Evolutionary conservation across 768 basidiomycete genomes (phyloP).

Genomic region (Suillus americanus): DNA sequence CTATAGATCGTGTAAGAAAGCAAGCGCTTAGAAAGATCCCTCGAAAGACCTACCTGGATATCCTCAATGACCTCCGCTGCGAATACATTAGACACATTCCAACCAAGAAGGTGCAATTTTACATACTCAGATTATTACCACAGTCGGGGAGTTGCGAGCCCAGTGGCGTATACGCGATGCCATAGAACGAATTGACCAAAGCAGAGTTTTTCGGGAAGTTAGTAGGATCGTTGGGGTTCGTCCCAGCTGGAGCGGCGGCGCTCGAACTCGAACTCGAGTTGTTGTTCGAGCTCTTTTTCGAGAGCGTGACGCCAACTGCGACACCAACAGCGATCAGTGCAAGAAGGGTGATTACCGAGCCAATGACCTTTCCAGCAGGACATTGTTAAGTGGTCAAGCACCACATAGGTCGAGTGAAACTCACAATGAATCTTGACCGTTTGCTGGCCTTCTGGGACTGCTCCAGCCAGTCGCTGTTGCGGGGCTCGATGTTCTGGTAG

Average conservation of each 20-base stretch:
- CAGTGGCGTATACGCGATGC: constrained; percentile 82
- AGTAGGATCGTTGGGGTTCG: constrained; percentile 69
- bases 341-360: constrained; percentile 44
- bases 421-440: constrained; percentile 59
- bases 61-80: constrained; percentile 62
- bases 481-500: constrained; percentile 35
- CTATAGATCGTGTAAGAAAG: constrained; percentile 34
- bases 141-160: constrained; percentile 73
- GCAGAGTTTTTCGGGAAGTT: constrained; percentile 68
- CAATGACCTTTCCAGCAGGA: constrained; percentile 45
- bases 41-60: constrained; percentile 54
- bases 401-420: constrained; percentile 22
- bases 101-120: constrained; percentile 8
- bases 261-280: constrained; percentile 24
- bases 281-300: constrained; percentile 45
- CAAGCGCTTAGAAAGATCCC: constrained; percentile 1
- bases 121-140: constrained; percentile 47
- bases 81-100: background rate
- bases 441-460: constrained; percentile 29
- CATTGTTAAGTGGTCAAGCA: constrained; percentile 2
- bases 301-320: constrained; percentile 63
- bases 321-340: constrained; percentile 58
- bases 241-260: constrained; percentile 21
- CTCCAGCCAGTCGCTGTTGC: constrained; percentile 42
- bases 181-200: constrained; percentile 78